Evolutionary conservation across 2,329 filamentous ascomycete genomes (phyloP), one percentile per base, ranked within the genome.

Genomic region (Xylaria arbuscula): DNA sequence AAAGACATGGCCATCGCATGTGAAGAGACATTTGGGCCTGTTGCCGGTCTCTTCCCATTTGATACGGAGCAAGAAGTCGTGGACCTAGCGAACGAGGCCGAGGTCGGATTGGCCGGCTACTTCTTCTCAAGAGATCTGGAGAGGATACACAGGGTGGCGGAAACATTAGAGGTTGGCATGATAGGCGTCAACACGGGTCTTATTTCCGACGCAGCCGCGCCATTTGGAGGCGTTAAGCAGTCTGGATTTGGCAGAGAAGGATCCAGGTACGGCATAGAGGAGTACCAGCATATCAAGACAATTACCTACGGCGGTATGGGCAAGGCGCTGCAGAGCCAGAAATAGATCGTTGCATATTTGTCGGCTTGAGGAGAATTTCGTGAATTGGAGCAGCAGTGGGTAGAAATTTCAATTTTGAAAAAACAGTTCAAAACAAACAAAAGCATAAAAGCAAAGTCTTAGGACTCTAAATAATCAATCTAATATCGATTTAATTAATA

Each of bases 11-110:
- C 88, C 68, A 87, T 98, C 73, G 90, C 93, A 4, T 84, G 84
- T 1, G 95, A 98, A 81, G 96, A 99, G 84, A 99, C 95, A 0
- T 99, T 99, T 78, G 96, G 96, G 0, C 96, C 96, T 2, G 92
- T 98, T 0, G 95, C 94, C 0, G 95, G 92, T 0, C 81, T 98
- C 15, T 98, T 98, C 84, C 87, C 90, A 57, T 99, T 98, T 78
- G 88, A 93, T 55, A 93, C 91, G 0, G 96, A 98, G 81, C 90
- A 92, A 62, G 94, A 98, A 76, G 96, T 97, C 5, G 89, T 98
- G 36, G 85, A 87, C 70, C 82, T 95, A 72, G 95, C 96, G 3
- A 99, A 99, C 80, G 81, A 83, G 50, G 85, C 93, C 1, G 90
- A 95, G 61, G 94, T 98, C 45, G 96, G 96, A 1, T 86, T 99